Conservation (phyloP, 1,284 basidiomycete genomes). For the Moniliophthora roreri region DNA sequence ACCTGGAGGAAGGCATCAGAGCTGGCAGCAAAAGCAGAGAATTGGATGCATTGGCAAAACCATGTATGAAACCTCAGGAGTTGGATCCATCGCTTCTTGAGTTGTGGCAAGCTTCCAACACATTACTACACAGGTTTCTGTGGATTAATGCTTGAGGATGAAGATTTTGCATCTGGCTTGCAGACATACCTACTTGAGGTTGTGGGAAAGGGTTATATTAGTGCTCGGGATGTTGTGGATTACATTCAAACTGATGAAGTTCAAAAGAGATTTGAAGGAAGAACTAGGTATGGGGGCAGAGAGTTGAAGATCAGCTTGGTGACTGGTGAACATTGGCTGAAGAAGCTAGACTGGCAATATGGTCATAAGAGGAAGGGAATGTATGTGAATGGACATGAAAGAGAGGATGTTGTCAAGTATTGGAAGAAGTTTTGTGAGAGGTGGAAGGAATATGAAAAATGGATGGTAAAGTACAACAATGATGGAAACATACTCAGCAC, state of each 20-base stretch:
- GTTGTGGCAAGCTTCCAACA: constrained; percentile 19
- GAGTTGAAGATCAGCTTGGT: neutral
- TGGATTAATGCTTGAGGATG: constrained; percentile 22
- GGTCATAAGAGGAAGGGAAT: constrained; percentile 25
- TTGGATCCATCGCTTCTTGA: constrained; percentile 22
- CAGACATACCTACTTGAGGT: constrained; percentile 20
- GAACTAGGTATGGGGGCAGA: too few species aligned
- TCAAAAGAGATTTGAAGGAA: too few species aligned
- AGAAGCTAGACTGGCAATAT: constrained; percentile 23
- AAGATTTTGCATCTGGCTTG: constrained; percentile 23
- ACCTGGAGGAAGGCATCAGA: constrained; percentile 12
- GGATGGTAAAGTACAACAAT: constrained; percentile 24
- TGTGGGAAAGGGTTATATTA: constrained; percentile 22
- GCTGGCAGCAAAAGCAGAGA: constrained; percentile 18
- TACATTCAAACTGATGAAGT: constrained; percentile 15
- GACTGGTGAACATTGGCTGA: constrained; percentile 24
- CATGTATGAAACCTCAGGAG: constrained; percentile 20
- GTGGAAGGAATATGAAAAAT: constrained; percentile 5
- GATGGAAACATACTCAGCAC: constrained; percentile 19
- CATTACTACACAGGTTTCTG: constrained; percentile 19
- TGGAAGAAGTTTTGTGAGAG: constrained; percentile 6
- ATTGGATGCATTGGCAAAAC: constrained; percentile 15
- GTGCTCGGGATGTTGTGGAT: constrained; percentile 27
- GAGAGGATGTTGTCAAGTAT: constrained; percentile 29
- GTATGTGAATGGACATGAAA: constrained; percentile 34